Base-by-base conservation (phyloP, 495 filamentous ascomycete genomes). In the Astrothelium macrocarpum region DNA sequence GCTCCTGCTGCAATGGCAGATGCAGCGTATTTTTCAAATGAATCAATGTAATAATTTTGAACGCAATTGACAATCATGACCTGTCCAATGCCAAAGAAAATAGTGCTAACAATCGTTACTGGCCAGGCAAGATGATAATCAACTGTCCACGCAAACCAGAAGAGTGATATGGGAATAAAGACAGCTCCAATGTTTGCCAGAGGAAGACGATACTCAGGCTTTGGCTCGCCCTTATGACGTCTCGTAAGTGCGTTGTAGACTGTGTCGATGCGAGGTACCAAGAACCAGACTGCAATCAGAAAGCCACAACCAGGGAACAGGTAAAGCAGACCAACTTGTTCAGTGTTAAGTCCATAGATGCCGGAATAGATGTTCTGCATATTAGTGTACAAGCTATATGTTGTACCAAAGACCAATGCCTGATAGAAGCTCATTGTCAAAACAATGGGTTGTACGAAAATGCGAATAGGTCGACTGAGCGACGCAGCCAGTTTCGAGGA, bases 41-140 rank as follows among this genome's bases (percentile, higher is more conserved):
- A 63, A 65, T 75, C 73, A 61, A 75, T 72, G 63, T 71, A 70
- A 61, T 74, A 74, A 53, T 69, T 72, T 45, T 72, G 71, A 25
- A 69, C 65, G 3, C 64, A 60, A 73, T 89, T 64, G 70, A 86
- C 65, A 75, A 87, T 70, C 78, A 83, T 63, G 80, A 89, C 66
- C 68, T 88, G 66, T 67, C 82, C 29, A 74, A 82, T 64, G 77
- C 88, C 60, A 77, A 74, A 78, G 62, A 78, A 71, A 20, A 67
- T 65, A 0, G 71, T 71, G 16, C 68, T 61, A 20, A 68, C 11
- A 16, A 73, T 66, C 5, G 70, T 59, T 5, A 59, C 68, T 23
- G 64, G 20, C 72, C 72, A 75, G 61, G 66, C 65, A 11, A 60
- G 32, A 11, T 67, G 69, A 25, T 25, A 49, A 26, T 71, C 63